Percentiles rank a stretch among this genome's conserved stretches.
Conservation (phyloP, 345 rosid genomes). For the Aquilaria yunnanensis region DNA sequence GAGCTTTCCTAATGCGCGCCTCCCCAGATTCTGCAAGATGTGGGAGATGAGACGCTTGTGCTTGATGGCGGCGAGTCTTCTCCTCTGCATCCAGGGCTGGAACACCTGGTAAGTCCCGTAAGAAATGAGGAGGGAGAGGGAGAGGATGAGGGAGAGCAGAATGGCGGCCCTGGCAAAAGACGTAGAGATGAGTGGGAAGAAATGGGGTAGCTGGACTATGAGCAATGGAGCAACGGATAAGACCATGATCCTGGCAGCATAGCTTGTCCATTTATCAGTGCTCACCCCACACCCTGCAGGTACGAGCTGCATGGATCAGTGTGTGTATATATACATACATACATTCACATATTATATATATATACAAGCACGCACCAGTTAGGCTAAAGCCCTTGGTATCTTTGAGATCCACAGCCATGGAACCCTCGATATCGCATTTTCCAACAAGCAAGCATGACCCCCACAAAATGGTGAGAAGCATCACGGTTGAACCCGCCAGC, state of each 20-base stretch:
- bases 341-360: no score
- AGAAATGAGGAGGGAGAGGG: slow-evolving; percentile 23
- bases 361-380: no score
- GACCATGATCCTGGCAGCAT: slow-evolving; percentile 39
- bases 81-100: slow-evolving; percentile 47
- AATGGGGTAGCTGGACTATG: slow-evolving; percentile 28
- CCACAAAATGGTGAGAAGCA: no score
- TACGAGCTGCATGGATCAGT: neutral
- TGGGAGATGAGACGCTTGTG: slow-evolving; percentile 46
- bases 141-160: slow-evolving; percentile 26
- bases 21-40: slow-evolving; percentile 30
- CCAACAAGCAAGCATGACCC: no score
- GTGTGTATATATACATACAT: no score
- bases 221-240: slow-evolving; percentile 35
- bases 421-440: no score
- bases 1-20: slow-evolving; percentile 28
- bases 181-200: slow-evolving; percentile 19
- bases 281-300: slow-evolving; percentile 23
- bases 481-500: no score
- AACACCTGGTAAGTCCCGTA: slow-evolving; percentile 42
- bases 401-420: no score
- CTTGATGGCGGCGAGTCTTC: slow-evolving; percentile 33
- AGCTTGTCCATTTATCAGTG: slow-evolving; percentile 38
- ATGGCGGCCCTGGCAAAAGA: slow-evolving; percentile 16
- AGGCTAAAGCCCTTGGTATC: no score